Percentiles rank a stretch among this genome's conserved stretches.
These are phyloP conservation scores for Kregervanrija fluxuum DNA, from an alignment of 805 yeast species.

Conservation along the genomic window DNA sequence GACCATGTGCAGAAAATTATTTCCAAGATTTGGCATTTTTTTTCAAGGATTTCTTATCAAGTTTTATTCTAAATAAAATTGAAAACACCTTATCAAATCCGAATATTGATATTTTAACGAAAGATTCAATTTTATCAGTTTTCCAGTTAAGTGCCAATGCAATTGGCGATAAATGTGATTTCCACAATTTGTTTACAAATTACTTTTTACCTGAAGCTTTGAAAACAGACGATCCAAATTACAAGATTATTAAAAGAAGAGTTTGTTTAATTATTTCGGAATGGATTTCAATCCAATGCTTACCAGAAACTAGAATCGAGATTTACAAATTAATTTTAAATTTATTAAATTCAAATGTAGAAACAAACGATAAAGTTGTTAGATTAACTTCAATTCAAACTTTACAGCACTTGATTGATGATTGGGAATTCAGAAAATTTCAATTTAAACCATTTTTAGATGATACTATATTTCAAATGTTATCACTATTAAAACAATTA, in stretches of 20 bases:
- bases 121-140: constrained; percentile 76
- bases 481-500: constrained; percentile 44
- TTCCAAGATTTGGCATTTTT: constrained; percentile 65
- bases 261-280: constrained; percentile 69
- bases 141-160: constrained; percentile 71
- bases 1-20: constrained; percentile 83
- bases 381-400: constrained; percentile 67
- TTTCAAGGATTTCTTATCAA: constrained; percentile 50
- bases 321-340: constrained; percentile 52
- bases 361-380: constrained; percentile 68
- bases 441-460: constrained; percentile 62
- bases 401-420: constrained; percentile 63
- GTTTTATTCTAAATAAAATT: constrained; percentile 53
- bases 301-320: constrained; percentile 45
- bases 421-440: constrained; percentile 74
- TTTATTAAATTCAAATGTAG: constrained; percentile 34
- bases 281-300: constrained; percentile 69
- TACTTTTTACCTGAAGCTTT: constrained; percentile 64
- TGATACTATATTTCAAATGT: constrained; percentile 39
- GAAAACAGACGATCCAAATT: constrained; percentile 36
- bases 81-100: constrained; percentile 29
- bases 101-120: constrained; percentile 45
- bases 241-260: constrained; percentile 66
- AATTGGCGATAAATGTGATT: constrained; percentile 58
- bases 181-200: constrained; percentile 52